These are phyloP conservation scores for Echinochloa phyllopogon DNA, from an alignment of 176 grass and related monocot species.

Conservation along the genomic window DNA sequence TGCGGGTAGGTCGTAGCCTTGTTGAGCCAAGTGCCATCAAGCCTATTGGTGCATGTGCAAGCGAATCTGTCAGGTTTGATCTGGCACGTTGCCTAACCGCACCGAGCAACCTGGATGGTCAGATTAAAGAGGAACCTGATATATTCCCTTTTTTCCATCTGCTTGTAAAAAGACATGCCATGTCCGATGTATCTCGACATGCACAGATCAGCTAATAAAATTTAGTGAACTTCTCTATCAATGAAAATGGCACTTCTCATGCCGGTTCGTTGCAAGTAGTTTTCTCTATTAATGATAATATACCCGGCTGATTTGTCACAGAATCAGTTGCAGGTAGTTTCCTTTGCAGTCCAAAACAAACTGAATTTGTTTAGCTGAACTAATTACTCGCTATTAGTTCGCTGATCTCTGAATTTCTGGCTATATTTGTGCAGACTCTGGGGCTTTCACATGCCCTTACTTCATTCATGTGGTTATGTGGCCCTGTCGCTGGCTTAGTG, in stretches of 20 bases:
- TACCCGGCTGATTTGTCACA: neutral
- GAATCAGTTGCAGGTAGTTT: neutral
- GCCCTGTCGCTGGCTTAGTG: slow-evolving; percentile 85
- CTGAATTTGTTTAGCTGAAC: neutral
- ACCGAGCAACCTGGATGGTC: slow-evolving; percentile 8
- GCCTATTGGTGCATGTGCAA: slow-evolving; percentile 29
- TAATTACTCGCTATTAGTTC: neutral
- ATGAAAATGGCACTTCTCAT: no score
- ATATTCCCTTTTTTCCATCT: neutral
- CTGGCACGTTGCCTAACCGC: slow-evolving; percentile 33
- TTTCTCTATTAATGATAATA: neutral
- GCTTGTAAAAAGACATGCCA: neutral
- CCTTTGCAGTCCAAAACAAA: neutral
- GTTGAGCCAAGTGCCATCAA: slow-evolving; percentile 44
- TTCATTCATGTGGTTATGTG: slow-evolving; percentile 97
- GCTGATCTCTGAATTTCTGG: slow-evolving; percentile 41
- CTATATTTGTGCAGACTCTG: slow-evolving; percentile 62
- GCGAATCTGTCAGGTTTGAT: slow-evolving; percentile 15
- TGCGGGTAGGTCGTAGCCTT: slow-evolving; percentile 34
- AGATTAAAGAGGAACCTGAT: slow-evolving; percentile 18
- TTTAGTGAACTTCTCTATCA: neutral
- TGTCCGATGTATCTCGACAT: neutral
- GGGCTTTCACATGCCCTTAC: slow-evolving; percentile 85
- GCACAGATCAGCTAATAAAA: neutral
- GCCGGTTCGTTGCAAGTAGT: neutral